Percentiles rank a stretch among this genome's conserved stretches.
Evolutionary conservation across 495 filamentous ascomycete species (phyloP).

Genomic region (Hypoxylon fuscum): DNA sequence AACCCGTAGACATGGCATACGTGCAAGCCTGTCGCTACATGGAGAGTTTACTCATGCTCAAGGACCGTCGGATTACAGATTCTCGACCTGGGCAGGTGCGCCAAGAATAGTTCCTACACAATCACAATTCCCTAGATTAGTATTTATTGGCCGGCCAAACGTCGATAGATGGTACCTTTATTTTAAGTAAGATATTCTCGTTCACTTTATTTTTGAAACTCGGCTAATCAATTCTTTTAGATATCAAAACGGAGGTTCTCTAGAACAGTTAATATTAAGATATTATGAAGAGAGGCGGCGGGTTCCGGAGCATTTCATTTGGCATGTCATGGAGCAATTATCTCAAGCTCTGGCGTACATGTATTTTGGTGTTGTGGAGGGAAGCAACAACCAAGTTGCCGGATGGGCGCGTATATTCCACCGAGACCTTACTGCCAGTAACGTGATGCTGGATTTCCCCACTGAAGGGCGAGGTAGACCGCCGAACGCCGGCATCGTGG

Average conservation of each 20-base stretch:
- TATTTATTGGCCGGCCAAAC: neutral
- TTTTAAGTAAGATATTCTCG: slow-evolving; percentile 3
- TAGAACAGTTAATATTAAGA: neutral
- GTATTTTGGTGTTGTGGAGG: neutral
- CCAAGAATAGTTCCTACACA: neutral
- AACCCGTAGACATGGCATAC: no score
- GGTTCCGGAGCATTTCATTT: slow-evolving; percentile 16
- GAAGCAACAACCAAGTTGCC: no score
- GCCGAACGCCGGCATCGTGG: neutral
- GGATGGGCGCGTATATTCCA: neutral
- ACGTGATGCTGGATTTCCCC: slow-evolving; percentile 4
- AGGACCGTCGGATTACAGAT: slow-evolving; percentile 2
- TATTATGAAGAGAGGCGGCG: neutral
- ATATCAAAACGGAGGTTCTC: slow-evolving; percentile 9
- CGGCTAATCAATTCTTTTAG: neutral
- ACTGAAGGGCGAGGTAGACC: neutral
- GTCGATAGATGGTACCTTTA: neutral
- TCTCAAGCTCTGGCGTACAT: neutral
- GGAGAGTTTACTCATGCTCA: no score
- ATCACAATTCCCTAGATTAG: neutral
- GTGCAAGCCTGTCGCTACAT: no score
- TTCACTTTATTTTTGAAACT: neutral
- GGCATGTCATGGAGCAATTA: slow-evolving; percentile 11
- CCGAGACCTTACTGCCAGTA: neutral
- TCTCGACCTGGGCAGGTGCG: neutral